Base-by-base conservation (phyloP, 129 eudicot genomes). In the Centrapalus pauciflorus region DNA sequence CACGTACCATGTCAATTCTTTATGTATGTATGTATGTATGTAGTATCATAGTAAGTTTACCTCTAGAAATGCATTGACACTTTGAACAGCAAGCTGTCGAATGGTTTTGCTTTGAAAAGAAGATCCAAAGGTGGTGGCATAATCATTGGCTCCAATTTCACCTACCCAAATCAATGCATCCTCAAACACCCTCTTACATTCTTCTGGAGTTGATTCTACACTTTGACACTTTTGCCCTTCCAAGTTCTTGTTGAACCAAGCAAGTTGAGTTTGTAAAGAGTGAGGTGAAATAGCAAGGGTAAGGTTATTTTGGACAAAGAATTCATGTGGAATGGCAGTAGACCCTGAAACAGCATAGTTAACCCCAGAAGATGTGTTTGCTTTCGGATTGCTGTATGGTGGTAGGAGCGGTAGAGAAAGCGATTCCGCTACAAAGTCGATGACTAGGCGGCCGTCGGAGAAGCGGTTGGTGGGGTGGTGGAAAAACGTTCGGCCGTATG, bases 81-180 rank as follows among this genome's bases (percentile, higher is more conserved):
- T 85, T 21, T 73, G 77, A 55, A 81, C 72, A 4, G 90, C 85
- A 66, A 91, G 95, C 35, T 55, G 29, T 60, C 83, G 98, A 55
- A 91, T 66, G 5, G 83, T 83, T 38, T 51, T 40, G 25, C 55
- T 27, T 2, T 83, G 13, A 17, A 90, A 82, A 14, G 75, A 28
- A 41, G 97, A 80, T 58, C 84, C 86, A 45, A 77, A 17, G 45
- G 86, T 61, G 64, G 81, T 88, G 13, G 96, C 96, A 30, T 92
- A 88, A 56, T 88, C 98, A 77, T 92, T 92, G 7, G 95, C 98
- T 19, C 98, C 98, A 78, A 92, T 88, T 40, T 92, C 98, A 32
- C 98, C 98, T 26, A 85, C 96, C 98, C 98, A 92, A 70, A 92
- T 62, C 82, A 92, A 71, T 1, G 98, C 88, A 61, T 92, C 90